A percentile compares a stretch with the other conserved stretches of the same genome.
Conservation (phyloP, 1,139 yeast genomes). For the Geotrichum carabidarum region DNA sequence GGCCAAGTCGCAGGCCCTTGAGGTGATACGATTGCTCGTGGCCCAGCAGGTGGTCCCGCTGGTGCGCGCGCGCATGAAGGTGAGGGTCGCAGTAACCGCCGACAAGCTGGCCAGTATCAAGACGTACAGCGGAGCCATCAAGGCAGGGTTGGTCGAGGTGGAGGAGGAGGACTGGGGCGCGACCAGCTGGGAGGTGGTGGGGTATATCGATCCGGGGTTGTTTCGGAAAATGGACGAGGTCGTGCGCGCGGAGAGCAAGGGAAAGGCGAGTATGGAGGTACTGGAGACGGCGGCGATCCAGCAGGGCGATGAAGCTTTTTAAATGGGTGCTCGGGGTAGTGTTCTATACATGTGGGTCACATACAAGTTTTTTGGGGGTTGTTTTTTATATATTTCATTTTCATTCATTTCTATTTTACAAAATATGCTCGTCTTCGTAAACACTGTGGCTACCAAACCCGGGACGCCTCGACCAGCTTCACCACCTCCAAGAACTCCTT, state of each 20-base stretch:
- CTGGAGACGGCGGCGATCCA: slow-evolving; percentile 84
- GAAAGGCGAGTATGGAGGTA: slow-evolving; percentile 70
- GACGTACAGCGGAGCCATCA: slow-evolving; percentile 47
- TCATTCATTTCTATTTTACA: neutral
- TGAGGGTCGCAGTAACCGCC: slow-evolving; percentile 49
- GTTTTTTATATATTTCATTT: neutral
- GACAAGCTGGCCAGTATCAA: slow-evolving; percentile 44
- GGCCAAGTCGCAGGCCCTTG: slow-evolving; percentile 85
- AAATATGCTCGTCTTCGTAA: neutral
- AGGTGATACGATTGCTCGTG: slow-evolving; percentile 76
- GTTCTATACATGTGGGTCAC: neutral
- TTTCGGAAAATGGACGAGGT: slow-evolving; percentile 66
- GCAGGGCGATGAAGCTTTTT: slow-evolving; percentile 44
- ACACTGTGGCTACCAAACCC: slow-evolving; percentile 9
- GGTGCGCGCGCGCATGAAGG: slow-evolving; percentile 90
- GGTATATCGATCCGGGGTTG: slow-evolving; percentile 83
- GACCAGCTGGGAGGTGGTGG: slow-evolving; percentile 56
- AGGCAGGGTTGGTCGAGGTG: slow-evolving; percentile 48
- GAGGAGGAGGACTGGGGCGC: slow-evolving; percentile 48
- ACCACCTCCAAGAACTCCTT: slow-evolving; percentile 34
- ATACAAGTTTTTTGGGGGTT: neutral
- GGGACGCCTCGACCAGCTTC: slow-evolving; percentile 9
- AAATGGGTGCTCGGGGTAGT: neutral
- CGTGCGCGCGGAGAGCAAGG: slow-evolving; percentile 50
- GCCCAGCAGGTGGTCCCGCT: slow-evolving; percentile 83